Conservation (phyloP, 805 yeast species). For the Dipodascopsis uninucleata region DNA sequence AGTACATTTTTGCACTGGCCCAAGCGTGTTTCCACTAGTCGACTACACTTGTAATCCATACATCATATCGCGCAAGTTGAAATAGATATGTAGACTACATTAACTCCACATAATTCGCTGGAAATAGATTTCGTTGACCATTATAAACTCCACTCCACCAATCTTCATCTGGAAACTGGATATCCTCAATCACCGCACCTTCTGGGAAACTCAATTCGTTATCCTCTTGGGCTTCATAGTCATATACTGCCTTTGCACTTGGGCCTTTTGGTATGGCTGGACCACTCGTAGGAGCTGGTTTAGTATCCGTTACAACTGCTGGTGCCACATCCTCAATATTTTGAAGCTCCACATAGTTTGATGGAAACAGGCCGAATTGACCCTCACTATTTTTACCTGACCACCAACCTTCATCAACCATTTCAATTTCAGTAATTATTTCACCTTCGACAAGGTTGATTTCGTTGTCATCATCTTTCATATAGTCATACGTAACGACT, state of each 20-base stretch:
- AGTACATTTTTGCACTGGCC: too few relatives aligned
- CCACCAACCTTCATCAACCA: slow-evolving; percentile 86
- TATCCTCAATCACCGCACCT: slow-evolving; percentile 75
- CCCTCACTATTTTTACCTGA: slow-evolving; percentile 72
- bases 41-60: too few relatives aligned
- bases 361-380: slow-evolving; percentile 79
- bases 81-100: not conserved
- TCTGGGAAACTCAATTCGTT: slow-evolving; percentile 83
- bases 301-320: slow-evolving; percentile 27
- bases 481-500: slow-evolving; percentile 76
- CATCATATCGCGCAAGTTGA: too few relatives aligned
- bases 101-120: slow-evolving; percentile 74
- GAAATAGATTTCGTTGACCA: slow-evolving; percentile 83
- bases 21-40: too few relatives aligned
- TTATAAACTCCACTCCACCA: slow-evolving; percentile 93
- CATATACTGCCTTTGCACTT: slow-evolving; percentile 64
- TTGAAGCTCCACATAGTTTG: slow-evolving; percentile 67
- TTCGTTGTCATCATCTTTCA: slow-evolving; percentile 73
- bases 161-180: slow-evolving; percentile 87
- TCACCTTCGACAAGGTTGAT: slow-evolving; percentile 67
- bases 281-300: slow-evolving; percentile 28
- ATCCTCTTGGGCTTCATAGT: slow-evolving; percentile 87
- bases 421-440: slow-evolving; percentile 58
- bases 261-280: slow-evolving; percentile 36
- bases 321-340: slow-evolving; percentile 33